These are phyloP conservation scores for Tephrocybe sp. DNA, from an alignment of 768 basidiomycete genomes.

Conservation along the genomic window DNA sequence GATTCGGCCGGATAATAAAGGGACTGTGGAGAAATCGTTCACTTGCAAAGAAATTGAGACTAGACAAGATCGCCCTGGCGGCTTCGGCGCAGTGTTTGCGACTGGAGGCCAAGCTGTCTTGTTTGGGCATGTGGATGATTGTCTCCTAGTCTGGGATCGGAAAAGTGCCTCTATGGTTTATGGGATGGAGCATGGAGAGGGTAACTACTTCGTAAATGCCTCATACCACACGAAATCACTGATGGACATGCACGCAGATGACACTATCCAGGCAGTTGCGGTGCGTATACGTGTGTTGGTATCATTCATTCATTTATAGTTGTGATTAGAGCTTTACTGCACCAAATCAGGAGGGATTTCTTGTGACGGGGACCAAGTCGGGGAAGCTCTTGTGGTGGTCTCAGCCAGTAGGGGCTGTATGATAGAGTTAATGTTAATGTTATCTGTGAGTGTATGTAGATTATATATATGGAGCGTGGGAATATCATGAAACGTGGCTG, in stretches of 20 bases:
- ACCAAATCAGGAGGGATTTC: conserved; percentile 35
- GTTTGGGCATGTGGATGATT: conserved; percentile 53
- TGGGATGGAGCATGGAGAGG: conserved; percentile 59
- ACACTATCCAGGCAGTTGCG: conserved; percentile 38
- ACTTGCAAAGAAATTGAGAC: conserved; percentile 38
- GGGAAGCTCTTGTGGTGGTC: conserved; percentile 62
- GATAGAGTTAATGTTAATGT: too few relatives aligned
- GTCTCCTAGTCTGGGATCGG: conserved; percentile 62
- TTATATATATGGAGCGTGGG: conserved; percentile 12
- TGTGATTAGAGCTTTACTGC: conserved; percentile 46
- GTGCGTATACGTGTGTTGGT: conserved; percentile 25
- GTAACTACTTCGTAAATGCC: conserved; percentile 31
- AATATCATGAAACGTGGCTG: conserved; percentile 19
- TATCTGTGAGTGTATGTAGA: neutral
- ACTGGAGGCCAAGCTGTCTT: conserved; percentile 50
- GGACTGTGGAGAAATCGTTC: conserved; percentile 52
- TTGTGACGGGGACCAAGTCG: conserved; percentile 55
- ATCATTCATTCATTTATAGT: neutral
- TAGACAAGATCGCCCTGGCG: conserved; percentile 16
- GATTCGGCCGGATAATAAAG: conserved; percentile 48
- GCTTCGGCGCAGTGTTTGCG: conserved; percentile 53
- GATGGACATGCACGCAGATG: conserved; percentile 26
- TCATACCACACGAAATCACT: conserved; percentile 13
- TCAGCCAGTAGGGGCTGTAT: conserved; percentile 33
- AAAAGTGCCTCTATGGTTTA: conserved; percentile 50